These are phyloP conservation scores for Colletotrichum zoysiae DNA, from an alignment of 2,329 filamentous ascomycete species.

Conservation along the genomic window DNA sequence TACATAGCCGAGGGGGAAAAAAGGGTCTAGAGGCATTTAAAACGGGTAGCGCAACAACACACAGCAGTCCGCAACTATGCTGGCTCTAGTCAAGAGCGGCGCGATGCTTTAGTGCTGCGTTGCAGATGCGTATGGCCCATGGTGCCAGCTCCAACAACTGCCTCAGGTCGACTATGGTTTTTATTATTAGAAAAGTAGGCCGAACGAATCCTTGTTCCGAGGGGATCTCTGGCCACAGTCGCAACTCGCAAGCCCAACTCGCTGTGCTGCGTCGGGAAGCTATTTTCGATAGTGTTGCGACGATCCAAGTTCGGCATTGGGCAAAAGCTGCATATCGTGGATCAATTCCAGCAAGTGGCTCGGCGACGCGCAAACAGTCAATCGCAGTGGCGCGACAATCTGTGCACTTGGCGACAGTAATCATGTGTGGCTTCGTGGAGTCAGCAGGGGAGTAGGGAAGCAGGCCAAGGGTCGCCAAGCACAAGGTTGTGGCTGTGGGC, in stretches of 20 bases:
- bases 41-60: not conserved
- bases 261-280: not conserved
- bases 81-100: not conserved
- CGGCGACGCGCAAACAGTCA: constrained; percentile 14
- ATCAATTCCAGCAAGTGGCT: not conserved
- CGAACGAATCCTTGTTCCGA: too few relatives aligned
- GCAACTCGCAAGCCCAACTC: not conserved
- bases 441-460: constrained; percentile 31
- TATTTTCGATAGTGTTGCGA: not conserved
- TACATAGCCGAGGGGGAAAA: not conserved
- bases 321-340: not conserved
- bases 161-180: not conserved
- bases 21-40: not conserved
- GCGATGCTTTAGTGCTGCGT: not conserved
- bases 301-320: not conserved
- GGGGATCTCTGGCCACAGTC: not conserved
- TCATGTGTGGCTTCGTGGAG: constrained; percentile 35
- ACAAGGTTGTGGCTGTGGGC: constrained; percentile 27
- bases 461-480: not conserved
- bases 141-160: not conserved
- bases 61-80: too few relatives aligned
- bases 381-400: constrained; percentile 9
- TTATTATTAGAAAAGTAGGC: not conserved
- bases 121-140: not conserved
- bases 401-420: constrained; percentile 31